A percentile compares a stretch with the other conserved stretches of the same genome.
Evolutionary conservation across 176 grass and related monocot species (phyloP).

Genomic region (Leersia perrieri): DNA sequence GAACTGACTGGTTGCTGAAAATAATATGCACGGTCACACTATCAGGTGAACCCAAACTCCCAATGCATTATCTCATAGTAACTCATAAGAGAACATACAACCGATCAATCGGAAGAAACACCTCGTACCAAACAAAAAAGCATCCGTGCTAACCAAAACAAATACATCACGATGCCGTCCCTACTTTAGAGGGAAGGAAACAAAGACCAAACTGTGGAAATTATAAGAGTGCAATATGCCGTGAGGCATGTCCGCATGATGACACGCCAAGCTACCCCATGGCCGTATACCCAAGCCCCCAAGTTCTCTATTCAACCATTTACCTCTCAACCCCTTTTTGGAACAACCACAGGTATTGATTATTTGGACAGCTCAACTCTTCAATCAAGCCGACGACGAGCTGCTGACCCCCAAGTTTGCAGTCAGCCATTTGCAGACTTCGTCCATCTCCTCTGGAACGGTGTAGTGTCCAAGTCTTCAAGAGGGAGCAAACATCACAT

Average conservation of each 20-base stretch:
- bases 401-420: constrained; percentile 49
- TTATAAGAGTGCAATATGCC: constrained; percentile 5
- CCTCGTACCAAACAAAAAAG: neutral
- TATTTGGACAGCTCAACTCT: constrained; percentile 38
- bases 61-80: neutral
- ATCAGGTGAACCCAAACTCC: neutral
- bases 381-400: constrained; percentile 40
- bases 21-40: neutral
- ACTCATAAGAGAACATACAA: neutral
- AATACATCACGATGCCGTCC: neutral
- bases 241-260: constrained; percentile 25
- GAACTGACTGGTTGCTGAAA: neutral
- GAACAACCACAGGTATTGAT: constrained; percentile 42
- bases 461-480: constrained; percentile 94
- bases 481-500: neutral
- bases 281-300: constrained; percentile 50
- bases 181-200: neutral
- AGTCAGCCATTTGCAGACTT: constrained; percentile 77
- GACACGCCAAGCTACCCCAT: constrained; percentile 33
- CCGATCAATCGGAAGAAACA: neutral
- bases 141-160: constrained; percentile 16
- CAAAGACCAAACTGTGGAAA: constrained; percentile 18
- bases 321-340: constrained; percentile 24
- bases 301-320: constrained; percentile 43
- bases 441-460: constrained; percentile 86